Conservation (phyloP, 2,329 filamentous ascomycete genomes). For the Epichloe gansuensis region DNA sequence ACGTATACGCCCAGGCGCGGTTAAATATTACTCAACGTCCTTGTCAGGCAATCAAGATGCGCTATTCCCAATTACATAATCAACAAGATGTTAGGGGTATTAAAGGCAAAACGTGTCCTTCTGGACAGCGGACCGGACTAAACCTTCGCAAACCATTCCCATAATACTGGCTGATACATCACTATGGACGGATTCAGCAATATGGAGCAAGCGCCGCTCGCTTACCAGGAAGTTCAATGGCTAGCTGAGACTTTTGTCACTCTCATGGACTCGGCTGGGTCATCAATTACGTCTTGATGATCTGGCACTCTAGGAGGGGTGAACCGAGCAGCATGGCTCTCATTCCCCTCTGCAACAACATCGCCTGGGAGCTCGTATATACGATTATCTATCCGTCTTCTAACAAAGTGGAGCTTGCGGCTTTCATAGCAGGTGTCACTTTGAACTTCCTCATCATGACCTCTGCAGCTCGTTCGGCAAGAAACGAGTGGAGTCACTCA, state of each 20-base stretch:
- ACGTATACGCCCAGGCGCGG: not conserved
- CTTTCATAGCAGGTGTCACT: slow-evolving; percentile 5
- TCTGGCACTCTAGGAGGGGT: slow-evolving; percentile 6
- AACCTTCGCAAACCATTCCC: not conserved
- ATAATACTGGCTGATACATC: not conserved
- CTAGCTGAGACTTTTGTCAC: slow-evolving; percentile 7
- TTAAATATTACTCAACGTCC: not conserved
- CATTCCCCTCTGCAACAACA: slow-evolving; percentile 9
- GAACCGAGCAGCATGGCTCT: slow-evolving; percentile 9
- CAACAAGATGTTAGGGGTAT: not conserved
- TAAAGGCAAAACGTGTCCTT: slow-evolving; percentile 1
- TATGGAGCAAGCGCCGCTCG: slow-evolving; percentile 1
- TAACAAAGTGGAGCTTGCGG: slow-evolving; percentile 7
- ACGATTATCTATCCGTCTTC: slow-evolving; percentile 7
- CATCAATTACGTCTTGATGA: slow-evolving; percentile 8
- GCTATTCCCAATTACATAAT: not conserved
- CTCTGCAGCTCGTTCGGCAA: slow-evolving; percentile 5
- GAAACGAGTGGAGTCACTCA: slow-evolving; percentile 7
- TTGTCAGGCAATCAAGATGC: not conserved
- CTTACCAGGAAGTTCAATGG: slow-evolving; percentile 8
- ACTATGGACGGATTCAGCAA: slow-evolving; percentile 8
- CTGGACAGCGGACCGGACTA: not conserved
- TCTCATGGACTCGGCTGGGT: slow-evolving; percentile 9
- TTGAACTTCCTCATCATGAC: slow-evolving; percentile 9
- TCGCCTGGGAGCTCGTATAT: slow-evolving; percentile 9